Evolutionary conservation across 2,329 filamentous ascomycete species (phyloP), one percentile per base, ranked within the genome.

Genomic region (Aurifilum marmelostoma): DNA sequence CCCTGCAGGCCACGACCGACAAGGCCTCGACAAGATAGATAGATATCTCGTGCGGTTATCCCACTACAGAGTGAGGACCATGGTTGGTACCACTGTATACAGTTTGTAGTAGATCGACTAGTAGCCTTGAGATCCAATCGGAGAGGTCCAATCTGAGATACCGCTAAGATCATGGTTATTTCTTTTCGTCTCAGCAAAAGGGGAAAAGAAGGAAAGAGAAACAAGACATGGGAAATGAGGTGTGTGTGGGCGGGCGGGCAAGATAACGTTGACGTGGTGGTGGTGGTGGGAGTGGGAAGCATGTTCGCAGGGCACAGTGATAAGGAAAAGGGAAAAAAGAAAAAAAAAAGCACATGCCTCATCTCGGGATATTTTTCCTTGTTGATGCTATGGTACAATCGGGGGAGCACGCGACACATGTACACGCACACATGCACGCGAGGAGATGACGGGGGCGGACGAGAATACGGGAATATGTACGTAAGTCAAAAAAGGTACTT

Each of bases 321-420:
- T 56, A 29, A 29, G 52, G n/a, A n/a, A n/a, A n/a, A n/a, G n/a
- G n/a, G n/a, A n/a, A n/a, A n/a, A n/a, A n/a, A n/a, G n/a, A n/a
- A n/a, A n/a, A n/a, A n/a, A n/a, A 56, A 18, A 32, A 32, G 14
- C 5, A 2, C 21, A 21, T n/a, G 18, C 21, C 14, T 29, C 24
- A 56, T 56, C 52, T 32, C 52, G 52, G 52, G 9, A 56, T 16
- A 29, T 56, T 56, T 32, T 27, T 27, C 29, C 27, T n/a, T n/a
- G n/a, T n/a, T n/a, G 52, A 56, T 56, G 27, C 24, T 56, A 56
- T 56, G 27, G 52, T 32, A 56, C 14, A 56, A 56, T 56, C 52
- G 11, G 52, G 11, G 52, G 52, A 29, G 52, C 52, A 56, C 52
- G 52, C 52, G 52, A 56, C 52, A 56, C 43, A n/a, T n/a, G 21